Evolutionary conservation across 164 flowering plant species (phyloP), one percentile per base, ranked within the genome.

Genomic region (Kingdonia uniflora): DNA sequence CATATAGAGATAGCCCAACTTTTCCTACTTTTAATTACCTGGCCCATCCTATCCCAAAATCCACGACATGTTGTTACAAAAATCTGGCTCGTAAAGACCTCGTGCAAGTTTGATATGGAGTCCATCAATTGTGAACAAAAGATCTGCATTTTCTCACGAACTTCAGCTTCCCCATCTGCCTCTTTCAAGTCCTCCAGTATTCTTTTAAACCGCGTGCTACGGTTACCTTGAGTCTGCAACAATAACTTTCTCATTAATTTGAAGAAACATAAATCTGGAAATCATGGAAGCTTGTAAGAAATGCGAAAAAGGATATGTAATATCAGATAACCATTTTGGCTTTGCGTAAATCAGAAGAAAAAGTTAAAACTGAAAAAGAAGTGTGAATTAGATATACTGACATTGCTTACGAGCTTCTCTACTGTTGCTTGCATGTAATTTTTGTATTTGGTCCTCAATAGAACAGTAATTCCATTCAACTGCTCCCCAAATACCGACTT

Each of bases 41-140:
- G 90, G 58, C 94, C 97, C 97, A 89, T 84, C 52, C 74, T 82
- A 57, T 89, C 95, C 97, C 97, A 89, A 50, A 79, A 81, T 47
- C 84, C 95, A 58, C 95, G 90, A 47, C 86, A 79, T 11, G 68
- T 64, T 54, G 95, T 82, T 19, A 86, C 68, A 46, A 86, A 89
- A 49, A 89, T 80, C 43, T 70, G 66, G 57, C 78, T 73, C 25
- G 83, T 67, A 54, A 89, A 84, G 35, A 81, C 89, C 44, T 76
- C 86, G 51, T 89, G 97, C 74, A 89, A 54, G 66, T 84, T 84
- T 24, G 79, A 70, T 38, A 89, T 78, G 26, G 80, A 73, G 40
- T 84, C 90, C 24, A 75, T 66, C 49, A 89, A 76, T 51, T 79
- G 88, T 43, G 78, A 71, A 58, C 68, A 69, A 49, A 89, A 59